A percentile compares a stretch with the other conserved stretches of the same genome.
Evolutionary conservation across 257 asterid species (phyloP).

Genomic region (Solanum chmielewskii): DNA sequence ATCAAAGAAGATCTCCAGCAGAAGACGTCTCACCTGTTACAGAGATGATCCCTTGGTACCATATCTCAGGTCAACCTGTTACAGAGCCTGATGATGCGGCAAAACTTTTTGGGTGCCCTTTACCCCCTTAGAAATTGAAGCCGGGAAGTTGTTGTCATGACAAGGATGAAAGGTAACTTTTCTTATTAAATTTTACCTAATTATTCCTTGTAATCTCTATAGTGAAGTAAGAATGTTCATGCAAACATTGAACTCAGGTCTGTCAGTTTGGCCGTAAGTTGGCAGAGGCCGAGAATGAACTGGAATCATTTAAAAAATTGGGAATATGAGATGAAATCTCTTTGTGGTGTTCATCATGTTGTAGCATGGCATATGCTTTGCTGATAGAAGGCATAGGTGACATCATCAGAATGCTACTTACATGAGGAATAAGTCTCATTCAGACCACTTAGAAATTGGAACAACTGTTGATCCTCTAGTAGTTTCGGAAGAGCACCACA

Average conservation of each 20-base stretch:
- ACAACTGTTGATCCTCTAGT: too few relatives aligned
- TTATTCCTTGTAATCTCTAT: neutral
- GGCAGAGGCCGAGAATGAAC: too few relatives aligned
- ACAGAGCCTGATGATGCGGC: constrained; percentile 35
- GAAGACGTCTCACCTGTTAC: neutral
- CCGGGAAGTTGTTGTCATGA: constrained; percentile 88
- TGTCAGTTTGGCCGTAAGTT: neutral
- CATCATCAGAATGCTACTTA: too few relatives aligned
- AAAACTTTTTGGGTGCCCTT: constrained; percentile 50
- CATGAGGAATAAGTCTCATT: too few relatives aligned
- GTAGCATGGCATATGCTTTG: too few relatives aligned
- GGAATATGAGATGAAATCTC: too few relatives aligned
- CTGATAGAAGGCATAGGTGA: too few relatives aligned
- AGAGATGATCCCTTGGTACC: neutral
- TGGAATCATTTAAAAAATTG: too few relatives aligned
- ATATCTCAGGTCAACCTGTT: neutral
- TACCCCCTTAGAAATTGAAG: constrained; percentile 63
- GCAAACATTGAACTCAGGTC: neutral
- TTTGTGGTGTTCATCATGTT: too few relatives aligned
- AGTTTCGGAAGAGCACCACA: too few relatives aligned
- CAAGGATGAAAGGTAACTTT: constrained; percentile 71
- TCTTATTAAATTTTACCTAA: neutral
- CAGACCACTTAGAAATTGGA: too few relatives aligned
- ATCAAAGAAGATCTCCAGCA: constrained; percentile 31
- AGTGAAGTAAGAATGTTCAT: constrained; percentile 10